A percentile compares a stretch with the other conserved stretches of the same genome.
Conservation (phyloP, 257 asterid genomes). For the Ajuga chamaepitys region DNA sequence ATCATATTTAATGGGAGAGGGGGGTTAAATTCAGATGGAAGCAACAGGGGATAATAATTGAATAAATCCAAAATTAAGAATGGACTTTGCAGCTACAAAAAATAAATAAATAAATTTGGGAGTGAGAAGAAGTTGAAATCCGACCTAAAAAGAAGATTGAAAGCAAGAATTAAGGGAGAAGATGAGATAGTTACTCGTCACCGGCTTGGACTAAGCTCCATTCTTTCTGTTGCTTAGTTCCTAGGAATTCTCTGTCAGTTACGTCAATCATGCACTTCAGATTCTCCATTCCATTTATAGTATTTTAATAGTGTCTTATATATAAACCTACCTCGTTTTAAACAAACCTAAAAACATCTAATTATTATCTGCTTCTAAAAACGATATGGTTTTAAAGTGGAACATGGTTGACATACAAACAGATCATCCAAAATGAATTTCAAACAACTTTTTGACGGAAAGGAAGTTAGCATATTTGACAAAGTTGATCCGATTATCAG, state of each 20-base stretch:
- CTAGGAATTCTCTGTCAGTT: constrained; percentile 13
- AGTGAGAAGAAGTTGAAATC: constrained; percentile 34
- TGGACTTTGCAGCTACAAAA: constrained; percentile 38
- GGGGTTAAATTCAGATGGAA: constrained; percentile 25
- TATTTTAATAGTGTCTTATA: too few species aligned
- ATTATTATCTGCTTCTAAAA: too few species aligned
- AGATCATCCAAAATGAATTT: too few species aligned
- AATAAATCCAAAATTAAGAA: constrained; percentile 27
- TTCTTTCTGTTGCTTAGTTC: not conserved
- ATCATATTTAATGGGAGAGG: constrained; percentile 4
- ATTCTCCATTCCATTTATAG: too few species aligned
- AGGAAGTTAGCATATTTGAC: not conserved
- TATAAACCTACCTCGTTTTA: too few species aligned
- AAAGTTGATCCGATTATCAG: constrained; percentile 16
- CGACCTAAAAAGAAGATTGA: constrained; percentile 45
- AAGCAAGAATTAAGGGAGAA: constrained; percentile 26
- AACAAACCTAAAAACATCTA: too few species aligned
- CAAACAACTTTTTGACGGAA: not conserved
- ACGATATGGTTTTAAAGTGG: too few species aligned
- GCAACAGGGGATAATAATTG: constrained; percentile 35
- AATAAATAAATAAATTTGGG: not conserved
- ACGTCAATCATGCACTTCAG: not conserved
- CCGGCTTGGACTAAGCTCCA: constrained; percentile 26
- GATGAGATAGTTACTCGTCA: constrained; percentile 39
- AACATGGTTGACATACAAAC: too few species aligned